Percentiles rank a stretch among this genome's conserved stretches.
phyloP scores from a whole-genome alignment of 1,284 basidiomycete species.

The Trametes polyzona region DNA sequence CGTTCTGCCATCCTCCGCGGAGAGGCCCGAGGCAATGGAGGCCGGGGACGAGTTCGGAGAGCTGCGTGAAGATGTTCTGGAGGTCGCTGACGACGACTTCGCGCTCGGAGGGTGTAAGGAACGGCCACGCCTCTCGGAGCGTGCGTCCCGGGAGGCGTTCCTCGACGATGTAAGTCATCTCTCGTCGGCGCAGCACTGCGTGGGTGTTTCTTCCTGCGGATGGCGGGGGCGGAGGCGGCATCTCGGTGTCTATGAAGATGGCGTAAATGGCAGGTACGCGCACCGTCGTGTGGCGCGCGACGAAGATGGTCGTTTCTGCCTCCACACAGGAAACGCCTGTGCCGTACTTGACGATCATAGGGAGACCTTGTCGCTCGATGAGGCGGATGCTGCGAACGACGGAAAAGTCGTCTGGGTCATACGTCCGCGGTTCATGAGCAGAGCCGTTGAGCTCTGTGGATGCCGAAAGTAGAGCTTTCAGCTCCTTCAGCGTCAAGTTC shows the following conservation, averaged over 20 bases:
- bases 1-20: conserved; percentile 1
- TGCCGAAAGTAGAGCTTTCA: background rate
- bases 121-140: background rate
- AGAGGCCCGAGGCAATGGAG: background rate
- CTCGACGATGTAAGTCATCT: conserved; percentile 2
- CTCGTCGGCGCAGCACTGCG: no score
- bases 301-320: background rate
- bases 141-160: background rate
- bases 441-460: background rate
- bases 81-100: background rate
- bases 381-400: background rate
- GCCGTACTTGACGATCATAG: conserved; percentile 1
- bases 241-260: background rate
- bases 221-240: no score
- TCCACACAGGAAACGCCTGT: background rate
- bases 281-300: background rate
- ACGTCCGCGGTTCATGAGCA: background rate
- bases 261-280: background rate
- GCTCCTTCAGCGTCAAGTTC: background rate
- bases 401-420: background rate
- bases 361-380: background rate
- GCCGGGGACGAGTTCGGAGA: background rate
- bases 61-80: background rate
- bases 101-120: background rate
- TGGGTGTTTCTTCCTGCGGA: no score